Percentiles rank a stretch among this genome's conserved stretches.
Evolutionary conservation across 2,329 filamentous ascomycete species (phyloP).

Genomic region (Aspergillus tubingensis): DNA sequence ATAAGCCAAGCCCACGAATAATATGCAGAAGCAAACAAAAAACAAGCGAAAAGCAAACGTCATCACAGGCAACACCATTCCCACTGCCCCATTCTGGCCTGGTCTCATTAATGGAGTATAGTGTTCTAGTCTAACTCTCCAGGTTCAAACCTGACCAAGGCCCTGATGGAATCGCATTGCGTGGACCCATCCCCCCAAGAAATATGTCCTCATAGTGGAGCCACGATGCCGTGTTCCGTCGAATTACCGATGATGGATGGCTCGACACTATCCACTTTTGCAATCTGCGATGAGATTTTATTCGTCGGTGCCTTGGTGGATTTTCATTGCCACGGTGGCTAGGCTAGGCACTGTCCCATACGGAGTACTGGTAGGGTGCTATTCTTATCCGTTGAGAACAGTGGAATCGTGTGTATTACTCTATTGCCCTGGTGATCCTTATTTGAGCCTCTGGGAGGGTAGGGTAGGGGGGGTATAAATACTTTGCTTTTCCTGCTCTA

Average conservation of each 20-base stretch:
- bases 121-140: neutral
- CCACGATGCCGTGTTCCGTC: neutral
- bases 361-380: neutral
- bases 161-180: neutral
- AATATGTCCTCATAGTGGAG: slow-evolving; percentile 1
- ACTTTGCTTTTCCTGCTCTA: neutral
- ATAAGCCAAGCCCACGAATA: neutral
- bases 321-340: neutral
- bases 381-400: neutral
- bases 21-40: neutral
- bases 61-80: too few relatives aligned
- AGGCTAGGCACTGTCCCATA: neutral
- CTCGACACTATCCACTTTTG: neutral
- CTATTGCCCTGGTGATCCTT: neutral
- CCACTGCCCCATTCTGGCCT: too few relatives aligned
- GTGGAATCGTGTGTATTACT: too few relatives aligned
- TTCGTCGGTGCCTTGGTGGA: neutral
- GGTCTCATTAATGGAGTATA: too few relatives aligned
- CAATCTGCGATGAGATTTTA: neutral
- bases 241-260: neutral
- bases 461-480: neutral
- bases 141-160: neutral
- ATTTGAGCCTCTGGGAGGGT: neutral
- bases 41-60: too few relatives aligned
- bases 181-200: neutral